Evolutionary conservation across 2,329 filamentous ascomycete species (phyloP), one percentile per base, ranked within the genome.

Genomic region (Paradendryphiella salina): DNA sequence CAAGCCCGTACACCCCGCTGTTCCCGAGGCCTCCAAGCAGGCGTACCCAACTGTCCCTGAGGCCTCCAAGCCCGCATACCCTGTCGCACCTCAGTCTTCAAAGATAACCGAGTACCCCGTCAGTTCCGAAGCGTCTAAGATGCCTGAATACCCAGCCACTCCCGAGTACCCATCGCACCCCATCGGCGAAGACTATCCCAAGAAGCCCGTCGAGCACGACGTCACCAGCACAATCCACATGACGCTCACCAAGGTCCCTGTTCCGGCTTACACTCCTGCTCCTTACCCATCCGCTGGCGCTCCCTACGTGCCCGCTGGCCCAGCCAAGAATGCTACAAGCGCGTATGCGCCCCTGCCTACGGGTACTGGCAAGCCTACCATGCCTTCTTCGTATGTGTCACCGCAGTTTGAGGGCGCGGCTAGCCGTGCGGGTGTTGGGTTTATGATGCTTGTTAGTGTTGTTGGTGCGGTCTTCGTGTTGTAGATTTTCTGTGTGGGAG

Each of bases 391-490:
- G 34, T 56, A 52, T 36, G n/a, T 43, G 14, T 54, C 58, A 32
- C 38, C 57, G 11, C 42, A 56, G 47, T 69, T 66, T 17, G 56
- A 61, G 37, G 66, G 66, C 34, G 63, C 64, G n/a, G 65, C 63
- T 28, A 64, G 57, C 50, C 55, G 55, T 31, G 43, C 61, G 18
- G 42, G 63, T 29, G 51, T 64, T 26, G 65, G 66, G 0, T 10
- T 64, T 48, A 61, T 51, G 44, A 52, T 52, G 13, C 10, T 62
- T 28, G 52, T 56, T 15, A 63, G 56, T 17, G 34, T 61, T 28
- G 42, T 63, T 7, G 63, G 52, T 34, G 66, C 57, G 26, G 45
- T 64, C 17, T 33, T 68, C 17, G 50, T 57, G 29, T 57, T 70
- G 59, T 69, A 63, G 21, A 11, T 1, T 14, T 5, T 26, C 5